Evolutionary conservation across 495 filamentous ascomycete genomes (phyloP).

Genomic region (Saxispiralis lemnorum): DNA sequence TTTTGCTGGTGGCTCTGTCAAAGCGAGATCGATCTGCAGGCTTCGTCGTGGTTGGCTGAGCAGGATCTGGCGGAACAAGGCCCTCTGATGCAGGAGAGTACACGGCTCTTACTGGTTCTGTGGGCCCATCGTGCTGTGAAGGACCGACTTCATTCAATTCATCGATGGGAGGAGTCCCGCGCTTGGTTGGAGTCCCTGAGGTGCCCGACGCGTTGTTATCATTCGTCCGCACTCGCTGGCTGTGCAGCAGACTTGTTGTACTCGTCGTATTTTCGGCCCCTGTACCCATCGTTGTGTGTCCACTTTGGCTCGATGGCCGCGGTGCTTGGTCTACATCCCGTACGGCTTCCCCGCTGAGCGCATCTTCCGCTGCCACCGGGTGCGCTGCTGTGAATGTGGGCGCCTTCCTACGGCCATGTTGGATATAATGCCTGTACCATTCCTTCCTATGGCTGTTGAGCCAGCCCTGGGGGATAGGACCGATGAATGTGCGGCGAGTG

Average conservation of each 20-base stretch:
- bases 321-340: background rate
- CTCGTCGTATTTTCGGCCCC: slow-evolving; percentile 4
- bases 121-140: no score
- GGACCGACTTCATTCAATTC: no score
- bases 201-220: no score
- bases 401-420: slow-evolving; percentile 25
- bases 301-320: slow-evolving; percentile 10
- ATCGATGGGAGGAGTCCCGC: no score
- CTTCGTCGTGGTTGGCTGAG: no score
- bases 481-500: slow-evolving; percentile 46
- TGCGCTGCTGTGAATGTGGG: slow-evolving; percentile 10
- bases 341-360: slow-evolving; percentile 23
- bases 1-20: background rate
- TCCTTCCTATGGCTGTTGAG: slow-evolving; percentile 44
- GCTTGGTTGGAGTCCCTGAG: no score
- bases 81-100: no score
- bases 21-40: background rate
- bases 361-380: slow-evolving; percentile 12
- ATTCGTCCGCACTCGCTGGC: slow-evolving; percentile 1
- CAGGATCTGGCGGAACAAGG: no score
- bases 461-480: slow-evolving; percentile 52
- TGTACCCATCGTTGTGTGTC: background rate
- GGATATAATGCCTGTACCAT: slow-evolving; percentile 41
- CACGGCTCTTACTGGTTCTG: no score
- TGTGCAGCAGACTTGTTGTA: slow-evolving; percentile 12